A percentile compares a stretch with the other conserved stretches of the same genome.
phyloP scores from a whole-genome alignment of 306 rosid species.

The Comarum palustre region DNA sequence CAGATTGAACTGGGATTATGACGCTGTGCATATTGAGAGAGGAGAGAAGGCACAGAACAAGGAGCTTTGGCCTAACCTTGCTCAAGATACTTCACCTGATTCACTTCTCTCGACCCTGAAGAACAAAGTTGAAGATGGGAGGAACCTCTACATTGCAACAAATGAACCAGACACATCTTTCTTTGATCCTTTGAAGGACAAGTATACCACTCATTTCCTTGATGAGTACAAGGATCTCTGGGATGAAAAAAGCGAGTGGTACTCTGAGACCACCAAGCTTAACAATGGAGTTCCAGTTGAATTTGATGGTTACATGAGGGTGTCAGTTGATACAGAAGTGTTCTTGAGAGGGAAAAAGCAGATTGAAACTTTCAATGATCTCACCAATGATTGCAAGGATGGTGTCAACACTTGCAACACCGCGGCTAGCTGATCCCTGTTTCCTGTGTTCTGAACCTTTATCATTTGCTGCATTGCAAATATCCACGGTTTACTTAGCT shows the following conservation, averaged over 20 bases:
- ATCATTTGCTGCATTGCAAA: conserved; percentile 29
- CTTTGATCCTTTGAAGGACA: conserved; percentile 85
- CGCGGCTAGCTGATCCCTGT: conserved; percentile 48
- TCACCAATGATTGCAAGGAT: conserved; percentile 92
- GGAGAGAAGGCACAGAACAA: conserved; percentile 89
- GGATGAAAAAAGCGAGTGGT: conserved; percentile 83
- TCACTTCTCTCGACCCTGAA: conserved; percentile 67
- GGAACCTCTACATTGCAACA: conserved; percentile 85
- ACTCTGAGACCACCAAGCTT: conserved; percentile 66
- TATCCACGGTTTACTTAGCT: conserved; percentile 37
- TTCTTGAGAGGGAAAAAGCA: conserved; percentile 96
- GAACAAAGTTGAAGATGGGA: conserved; percentile 74
- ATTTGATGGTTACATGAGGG: conserved; percentile 97
- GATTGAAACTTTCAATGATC: conserved; percentile 90
- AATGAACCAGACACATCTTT: conserved; percentile 66
- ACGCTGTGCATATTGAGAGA: conserved; percentile 84
- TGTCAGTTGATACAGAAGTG: conserved; percentile 89
- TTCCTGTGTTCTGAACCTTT: conserved; percentile 31
- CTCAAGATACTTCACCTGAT: conserved; percentile 72
- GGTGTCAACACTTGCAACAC: conserved; percentile 78
- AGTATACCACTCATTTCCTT: conserved; percentile 81
- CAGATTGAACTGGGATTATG: conserved; percentile 87
- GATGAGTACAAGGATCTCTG: conserved; percentile 89
- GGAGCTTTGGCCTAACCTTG: conserved; percentile 98
- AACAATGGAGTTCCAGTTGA: conserved; percentile 69